These are phyloP conservation scores for Rugosomyces carneus DNA, from an alignment of 1,284 basidiomycete species.

Conservation along the genomic window DNA sequence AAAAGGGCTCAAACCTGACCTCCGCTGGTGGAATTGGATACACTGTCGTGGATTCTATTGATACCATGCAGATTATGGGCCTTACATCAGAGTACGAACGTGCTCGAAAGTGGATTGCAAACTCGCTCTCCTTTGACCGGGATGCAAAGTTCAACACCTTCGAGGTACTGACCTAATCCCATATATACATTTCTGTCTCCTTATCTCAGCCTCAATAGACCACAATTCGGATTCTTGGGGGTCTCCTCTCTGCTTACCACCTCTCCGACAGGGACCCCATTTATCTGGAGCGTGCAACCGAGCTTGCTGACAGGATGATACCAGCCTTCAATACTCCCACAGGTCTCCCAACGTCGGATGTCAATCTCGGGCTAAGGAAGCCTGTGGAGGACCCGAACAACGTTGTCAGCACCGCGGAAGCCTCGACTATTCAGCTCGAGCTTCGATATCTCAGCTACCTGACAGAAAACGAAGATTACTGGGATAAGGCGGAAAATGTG, in stretches of 20 bases:
- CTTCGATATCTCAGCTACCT: slow-evolving; percentile 82
- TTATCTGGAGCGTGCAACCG: slow-evolving; percentile 73
- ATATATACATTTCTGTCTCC: background rate
- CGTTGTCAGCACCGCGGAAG: slow-evolving; percentile 78
- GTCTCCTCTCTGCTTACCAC: slow-evolving; percentile 76
- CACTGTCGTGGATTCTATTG: slow-evolving; percentile 77
- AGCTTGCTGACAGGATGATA: slow-evolving; percentile 80
- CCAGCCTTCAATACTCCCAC: slow-evolving; percentile 79
- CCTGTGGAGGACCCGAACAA: slow-evolving; percentile 65
- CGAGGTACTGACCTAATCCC: slow-evolving; percentile 49
- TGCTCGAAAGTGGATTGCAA: slow-evolving; percentile 74
- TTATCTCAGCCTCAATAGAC: slow-evolving; percentile 22
- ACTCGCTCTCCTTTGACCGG: slow-evolving; percentile 69
- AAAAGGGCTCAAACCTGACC: slow-evolving; percentile 72
- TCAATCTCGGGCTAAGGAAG: slow-evolving; percentile 67
- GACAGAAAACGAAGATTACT: slow-evolving; percentile 74
- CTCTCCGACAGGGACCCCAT: slow-evolving; percentile 59
- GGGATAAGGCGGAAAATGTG: slow-evolving; percentile 78
- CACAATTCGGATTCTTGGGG: slow-evolving; percentile 40
- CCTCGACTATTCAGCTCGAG: slow-evolving; percentile 81
- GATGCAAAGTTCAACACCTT: slow-evolving; percentile 86
- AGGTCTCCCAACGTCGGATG: slow-evolving; percentile 73
- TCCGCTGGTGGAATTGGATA: slow-evolving; percentile 78
- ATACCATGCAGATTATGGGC: slow-evolving; percentile 85
- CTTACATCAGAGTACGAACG: slow-evolving; percentile 73